Conservation (phyloP, 176 grass and related monocot species). For the Rhipidocladum racemiflorum region DNA sequence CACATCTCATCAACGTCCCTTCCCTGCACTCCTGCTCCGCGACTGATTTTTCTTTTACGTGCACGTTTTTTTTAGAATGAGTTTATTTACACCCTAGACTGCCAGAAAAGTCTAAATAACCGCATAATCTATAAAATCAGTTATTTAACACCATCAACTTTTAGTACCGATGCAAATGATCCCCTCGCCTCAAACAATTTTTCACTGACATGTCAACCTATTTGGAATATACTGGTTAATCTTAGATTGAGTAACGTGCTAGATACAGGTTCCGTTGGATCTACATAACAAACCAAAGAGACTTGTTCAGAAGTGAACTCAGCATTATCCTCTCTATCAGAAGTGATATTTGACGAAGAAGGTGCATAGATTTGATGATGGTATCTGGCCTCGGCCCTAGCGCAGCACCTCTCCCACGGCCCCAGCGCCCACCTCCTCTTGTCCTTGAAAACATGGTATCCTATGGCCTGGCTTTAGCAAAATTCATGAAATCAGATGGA, state of each 20-base stretch:
- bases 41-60: too few species aligned
- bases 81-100: too few species aligned
- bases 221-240: too few species aligned
- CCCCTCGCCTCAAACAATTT: too few species aligned
- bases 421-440: constrained; percentile 31
- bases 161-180: too few species aligned
- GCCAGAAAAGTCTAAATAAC: too few species aligned
- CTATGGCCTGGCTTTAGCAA: not conserved
- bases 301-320: constrained; percentile 19
- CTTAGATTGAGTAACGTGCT: constrained; percentile 49
- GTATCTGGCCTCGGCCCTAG: too few species aligned
- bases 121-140: too few species aligned
- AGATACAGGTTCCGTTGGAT: constrained; percentile 16
- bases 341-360: constrained; percentile 46
- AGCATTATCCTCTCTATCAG: constrained; percentile 40
- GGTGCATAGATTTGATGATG: constrained; percentile 27
- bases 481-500: constrained; percentile 17
- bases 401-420: constrained; percentile 17
- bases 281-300: constrained; percentile 25
- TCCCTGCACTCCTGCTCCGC: not conserved
- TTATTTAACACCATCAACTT: too few species aligned
- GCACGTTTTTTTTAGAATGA: too few species aligned
- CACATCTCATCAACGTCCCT: not conserved
- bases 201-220: too few species aligned
- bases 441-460: constrained; percentile 38